Conservation (phyloP, 2,329 filamentous ascomycete genomes). For the Chrysoporthe puriensis region DNA sequence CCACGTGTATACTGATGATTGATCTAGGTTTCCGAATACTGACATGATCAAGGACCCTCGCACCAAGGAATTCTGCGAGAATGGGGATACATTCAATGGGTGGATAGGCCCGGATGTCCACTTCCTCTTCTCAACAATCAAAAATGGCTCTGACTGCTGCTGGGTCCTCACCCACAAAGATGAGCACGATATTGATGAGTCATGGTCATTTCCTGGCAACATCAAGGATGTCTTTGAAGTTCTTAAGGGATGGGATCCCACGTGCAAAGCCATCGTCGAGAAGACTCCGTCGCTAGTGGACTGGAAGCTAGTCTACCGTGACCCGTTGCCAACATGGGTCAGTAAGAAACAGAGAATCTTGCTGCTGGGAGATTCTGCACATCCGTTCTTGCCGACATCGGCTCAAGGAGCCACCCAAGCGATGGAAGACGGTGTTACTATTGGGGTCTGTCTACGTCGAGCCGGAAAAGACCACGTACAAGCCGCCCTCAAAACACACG, state of each 20-base stretch:
- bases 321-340: constrained; percentile 53
- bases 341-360: constrained; percentile 48
- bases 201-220: constrained; percentile 57
- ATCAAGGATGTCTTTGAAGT: constrained; percentile 55
- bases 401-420: constrained; percentile 54
- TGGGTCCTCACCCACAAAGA: constrained; percentile 63
- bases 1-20: background rate
- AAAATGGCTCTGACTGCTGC: constrained; percentile 57
- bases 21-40: constrained; percentile 48
- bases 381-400: constrained; percentile 53
- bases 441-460: constrained; percentile 48
- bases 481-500: constrained; percentile 46
- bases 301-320: constrained; percentile 55
- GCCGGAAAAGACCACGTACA: constrained; percentile 44
- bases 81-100: constrained; percentile 63
- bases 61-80: constrained; percentile 56
- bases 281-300: constrained; percentile 52
- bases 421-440: constrained; percentile 53
- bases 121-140: constrained; percentile 61
- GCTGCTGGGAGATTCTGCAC: constrained; percentile 53
- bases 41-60: constrained; percentile 55
- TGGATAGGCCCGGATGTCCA: constrained; percentile 62
- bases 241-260: constrained; percentile 55
- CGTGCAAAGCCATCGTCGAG: constrained; percentile 51
- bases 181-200: constrained; percentile 57